Base-by-base conservation (phyloP, 805 yeast species). In the Metschnikowia cerradonensis region DNA sequence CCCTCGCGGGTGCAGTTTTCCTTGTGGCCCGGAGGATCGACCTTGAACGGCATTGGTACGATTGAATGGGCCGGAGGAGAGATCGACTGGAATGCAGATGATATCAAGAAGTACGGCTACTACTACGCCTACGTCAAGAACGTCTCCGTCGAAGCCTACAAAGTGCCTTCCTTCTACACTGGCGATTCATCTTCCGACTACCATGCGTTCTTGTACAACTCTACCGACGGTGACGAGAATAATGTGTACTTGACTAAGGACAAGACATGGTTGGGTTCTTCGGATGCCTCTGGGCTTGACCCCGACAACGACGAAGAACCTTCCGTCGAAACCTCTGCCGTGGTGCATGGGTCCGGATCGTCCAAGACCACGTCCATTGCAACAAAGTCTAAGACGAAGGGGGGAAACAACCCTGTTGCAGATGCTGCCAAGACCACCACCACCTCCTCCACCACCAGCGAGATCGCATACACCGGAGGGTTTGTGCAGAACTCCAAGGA, bases 31-130 rank as follows among this genome's bases (percentile, higher is more conserved):
- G 91, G 81, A 72, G 91, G 90, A 67, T 76, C 70, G 54, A 55
- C 77, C 8, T 60, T 73, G 31, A 78, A 76, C 60, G 80, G 78
- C 20, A 56, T 61, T 26, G 91, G 91, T 74, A 85, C 90, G 13
- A 75, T 80, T 54, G 86, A 76, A 51, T 90, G 91, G 91, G 88
- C 96, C 35, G 96, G 96, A 70, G 97, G 97, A 71, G 73, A 56
- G 30, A 82, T 91, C 54, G 75, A 88, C 72, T 91, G 97, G 97
- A 69, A 85, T 66, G 78, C 91, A 13, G 65, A 75, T 3, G 97
- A 90, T 67, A 79, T 90, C 52, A 61, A 74, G 53, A 73, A 86
- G 51, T 80, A 84, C 47, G 97, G 97, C n/a, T 91, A 90, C 73
- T 85, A 80, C 72, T 89, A 82, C 65, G 83, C 87, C 26, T 75